Evolutionary conservation across 2,329 filamentous ascomycete species (phyloP).

Genomic region (Ceratocystiopsis minuta): DNA sequence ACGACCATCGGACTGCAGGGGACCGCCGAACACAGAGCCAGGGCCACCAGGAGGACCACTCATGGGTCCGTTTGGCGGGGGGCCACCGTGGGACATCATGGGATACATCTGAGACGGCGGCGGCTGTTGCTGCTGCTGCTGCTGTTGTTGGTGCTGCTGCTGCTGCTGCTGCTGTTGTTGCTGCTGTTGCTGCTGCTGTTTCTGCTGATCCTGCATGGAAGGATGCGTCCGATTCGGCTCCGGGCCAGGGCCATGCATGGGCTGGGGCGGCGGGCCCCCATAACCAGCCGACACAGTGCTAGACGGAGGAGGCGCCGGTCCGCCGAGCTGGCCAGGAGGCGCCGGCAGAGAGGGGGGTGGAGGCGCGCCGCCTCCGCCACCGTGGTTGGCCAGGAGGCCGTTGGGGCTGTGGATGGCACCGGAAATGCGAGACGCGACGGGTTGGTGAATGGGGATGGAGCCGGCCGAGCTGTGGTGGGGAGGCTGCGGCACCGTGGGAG

Average conservation of each 20-base stretch:
- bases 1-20: constrained; percentile 41
- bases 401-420: constrained; percentile 84
- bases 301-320: constrained; percentile 18
- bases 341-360: constrained; percentile 21
- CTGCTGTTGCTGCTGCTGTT: constrained; percentile 4
- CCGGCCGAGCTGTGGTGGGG: constrained; percentile 73
- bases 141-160: background rate
- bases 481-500: constrained; percentile 1
- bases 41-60: constrained; percentile 13
- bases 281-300: constrained; percentile 20
- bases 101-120: constrained; percentile 43
- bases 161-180: constrained; percentile 1
- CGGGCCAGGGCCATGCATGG: constrained; percentile 30
- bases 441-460: constrained; percentile 84
- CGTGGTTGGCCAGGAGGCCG: constrained; percentile 62
- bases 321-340: constrained; percentile 23
- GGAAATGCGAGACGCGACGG: constrained; percentile 64
- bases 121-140: constrained; percentile 19
- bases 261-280: constrained; percentile 24
- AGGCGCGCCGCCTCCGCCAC: constrained; percentile 17
- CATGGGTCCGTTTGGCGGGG: constrained; percentile 33
- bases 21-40: constrained; percentile 44
- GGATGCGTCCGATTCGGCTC: constrained; percentile 17
- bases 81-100: constrained; percentile 28
- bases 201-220: constrained; percentile 6